A percentile compares a stretch with the other conserved stretches of the same genome.
Conservation (phyloP, 1,139 yeast species). For the Geotrichum australiense region DNA sequence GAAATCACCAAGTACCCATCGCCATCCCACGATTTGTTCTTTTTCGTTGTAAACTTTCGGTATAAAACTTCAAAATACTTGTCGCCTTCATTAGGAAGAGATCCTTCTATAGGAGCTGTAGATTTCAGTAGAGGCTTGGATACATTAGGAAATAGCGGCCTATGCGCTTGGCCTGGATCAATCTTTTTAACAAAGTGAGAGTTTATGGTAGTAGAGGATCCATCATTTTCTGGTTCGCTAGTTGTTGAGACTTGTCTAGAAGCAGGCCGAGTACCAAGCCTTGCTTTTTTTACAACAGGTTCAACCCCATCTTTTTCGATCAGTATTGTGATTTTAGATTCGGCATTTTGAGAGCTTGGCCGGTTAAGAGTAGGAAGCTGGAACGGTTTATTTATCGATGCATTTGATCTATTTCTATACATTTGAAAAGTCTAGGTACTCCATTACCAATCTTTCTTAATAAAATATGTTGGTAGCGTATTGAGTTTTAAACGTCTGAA, state of each 20-base stretch:
- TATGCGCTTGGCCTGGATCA: constrained; percentile 8
- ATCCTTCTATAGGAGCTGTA: background rate
- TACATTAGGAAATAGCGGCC: background rate
- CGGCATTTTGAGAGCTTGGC: constrained; percentile 4
- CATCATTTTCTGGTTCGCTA: background rate
- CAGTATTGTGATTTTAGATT: background rate
- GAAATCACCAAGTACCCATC: constrained; percentile 55
- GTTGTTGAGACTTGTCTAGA: too few relatives aligned
- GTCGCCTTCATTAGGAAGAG: background rate
- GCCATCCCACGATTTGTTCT: constrained; percentile 93
- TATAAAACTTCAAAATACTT: constrained; percentile 45
- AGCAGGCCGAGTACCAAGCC: background rate
- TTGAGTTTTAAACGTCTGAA: too few relatives aligned
- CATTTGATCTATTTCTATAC: constrained; percentile 13
- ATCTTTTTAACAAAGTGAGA: too few relatives aligned
- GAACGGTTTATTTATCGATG: constrained; percentile 14
- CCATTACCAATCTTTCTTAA: too few relatives aligned
- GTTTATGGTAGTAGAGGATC: background rate
- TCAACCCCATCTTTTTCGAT: background rate
- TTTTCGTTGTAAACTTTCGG: constrained; percentile 66
- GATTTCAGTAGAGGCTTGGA: background rate
- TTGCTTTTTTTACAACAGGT: constrained; percentile 9
- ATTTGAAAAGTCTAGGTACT: too few relatives aligned
- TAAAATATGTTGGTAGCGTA: too few relatives aligned
- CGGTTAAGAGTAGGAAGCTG: constrained; percentile 11